Evolutionary conservation across 495 filamentous ascomycete genomes (phyloP).

Genomic region (Geopyxis carbonaria): DNA sequence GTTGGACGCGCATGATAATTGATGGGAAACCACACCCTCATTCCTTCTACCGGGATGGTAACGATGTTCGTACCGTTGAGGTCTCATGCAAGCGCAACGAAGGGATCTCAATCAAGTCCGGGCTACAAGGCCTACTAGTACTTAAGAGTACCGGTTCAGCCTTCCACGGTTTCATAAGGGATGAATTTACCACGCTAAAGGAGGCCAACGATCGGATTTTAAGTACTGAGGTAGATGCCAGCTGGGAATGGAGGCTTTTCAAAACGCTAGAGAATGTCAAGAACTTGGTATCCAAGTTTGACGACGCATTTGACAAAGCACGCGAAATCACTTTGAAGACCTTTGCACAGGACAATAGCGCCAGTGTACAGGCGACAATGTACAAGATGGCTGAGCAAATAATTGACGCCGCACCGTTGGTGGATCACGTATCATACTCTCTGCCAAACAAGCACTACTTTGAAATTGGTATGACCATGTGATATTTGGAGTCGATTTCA

Average conservation of each 20-base stretch:
- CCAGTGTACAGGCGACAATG: constrained; percentile 93
- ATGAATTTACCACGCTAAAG: constrained; percentile 77
- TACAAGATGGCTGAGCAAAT: constrained; percentile 94
- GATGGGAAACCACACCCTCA: constrained; percentile 91
- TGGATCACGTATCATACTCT: constrained; percentile 59
- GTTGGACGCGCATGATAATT: constrained; percentile 79
- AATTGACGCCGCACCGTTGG: constrained; percentile 51
- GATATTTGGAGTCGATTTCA: constrained; percentile 1
- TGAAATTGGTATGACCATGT: constrained; percentile 62
- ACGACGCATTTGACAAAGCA: constrained; percentile 57
- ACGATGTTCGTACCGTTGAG: constrained; percentile 67
- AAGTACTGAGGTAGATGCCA: constrained; percentile 74
- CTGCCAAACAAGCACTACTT: constrained; percentile 99
- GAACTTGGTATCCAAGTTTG: constrained; percentile 47
- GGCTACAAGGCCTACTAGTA: constrained; percentile 60
- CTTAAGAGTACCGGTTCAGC: constrained; percentile 95
- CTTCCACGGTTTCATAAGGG: constrained; percentile 83
- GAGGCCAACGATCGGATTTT: constrained; percentile 92
- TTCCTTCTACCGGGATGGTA: constrained; percentile 78
- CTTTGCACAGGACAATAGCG: constrained; percentile 80
- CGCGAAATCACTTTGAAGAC: constrained; percentile 71
- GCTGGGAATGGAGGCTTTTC: constrained; percentile 71
- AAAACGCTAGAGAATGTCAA: constrained; percentile 48
- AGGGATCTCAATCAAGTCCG: constrained; percentile 55
- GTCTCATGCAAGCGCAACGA: constrained; percentile 29